phyloP scores from a whole-genome alignment of 768 basidiomycete genomes.

The Leccinum rimulosum region DNA sequence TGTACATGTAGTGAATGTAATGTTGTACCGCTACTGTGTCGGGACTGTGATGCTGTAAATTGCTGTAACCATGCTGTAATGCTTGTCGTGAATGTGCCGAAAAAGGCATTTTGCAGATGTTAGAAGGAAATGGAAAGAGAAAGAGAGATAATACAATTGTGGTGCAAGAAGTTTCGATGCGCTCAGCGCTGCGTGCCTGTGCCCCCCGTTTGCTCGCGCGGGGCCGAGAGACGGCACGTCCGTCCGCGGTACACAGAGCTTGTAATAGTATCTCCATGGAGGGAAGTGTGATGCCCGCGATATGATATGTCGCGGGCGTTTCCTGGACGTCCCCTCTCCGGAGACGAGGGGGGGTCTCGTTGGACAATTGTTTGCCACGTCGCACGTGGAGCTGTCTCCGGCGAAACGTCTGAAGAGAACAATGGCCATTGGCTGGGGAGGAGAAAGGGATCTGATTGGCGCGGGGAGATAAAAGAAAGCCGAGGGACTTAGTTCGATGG shows the following conservation, averaged over 20 bases:
- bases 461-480: slow-evolving; percentile 1
- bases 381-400: slow-evolving; percentile 9
- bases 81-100: too few species aligned
- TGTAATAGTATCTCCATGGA: slow-evolving; percentile 6
- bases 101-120: too few species aligned
- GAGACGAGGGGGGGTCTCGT: background rate
- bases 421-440: slow-evolving; percentile 2
- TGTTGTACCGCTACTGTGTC: too few species aligned
- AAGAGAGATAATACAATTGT: background rate
- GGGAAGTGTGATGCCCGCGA: slow-evolving; percentile 7
- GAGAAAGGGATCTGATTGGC: slow-evolving; percentile 2
- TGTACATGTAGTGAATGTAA: too few species aligned
- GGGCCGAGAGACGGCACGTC: slow-evolving; percentile 2
- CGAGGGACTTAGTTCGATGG: background rate
- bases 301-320: background rate
- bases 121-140: background rate
- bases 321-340: background rate
- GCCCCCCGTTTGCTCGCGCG: background rate
- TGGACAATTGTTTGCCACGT: slow-evolving; percentile 5
- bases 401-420: slow-evolving; percentile 6
- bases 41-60: too few species aligned
- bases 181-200: background rate
- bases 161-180: background rate
- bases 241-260: background rate
- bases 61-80: too few species aligned